These are phyloP conservation scores for Neurospora crassa DNA, from an alignment of 2,329 filamentous ascomycete genomes.

Conservation along the genomic window DNA sequence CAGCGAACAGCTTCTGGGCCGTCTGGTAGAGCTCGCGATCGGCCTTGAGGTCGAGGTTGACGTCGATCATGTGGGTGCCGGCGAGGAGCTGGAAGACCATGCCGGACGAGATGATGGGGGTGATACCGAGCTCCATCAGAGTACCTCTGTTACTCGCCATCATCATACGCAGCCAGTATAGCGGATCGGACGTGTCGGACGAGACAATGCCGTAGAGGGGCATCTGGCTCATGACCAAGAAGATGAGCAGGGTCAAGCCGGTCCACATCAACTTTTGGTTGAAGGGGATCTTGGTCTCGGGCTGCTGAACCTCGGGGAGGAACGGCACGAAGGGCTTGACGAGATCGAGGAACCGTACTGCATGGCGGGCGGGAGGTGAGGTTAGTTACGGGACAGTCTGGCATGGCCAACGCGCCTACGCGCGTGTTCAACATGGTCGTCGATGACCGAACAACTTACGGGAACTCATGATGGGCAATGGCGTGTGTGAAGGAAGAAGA, in stretches of 20 bases:
- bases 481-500: conserved; percentile 2
- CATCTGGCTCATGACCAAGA: conserved; percentile 99
- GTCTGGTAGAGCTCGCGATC: conserved; percentile 99
- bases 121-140: conserved; percentile 92
- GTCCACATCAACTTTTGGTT: conserved; percentile 98
- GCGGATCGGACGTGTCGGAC: conserved; percentile 92
- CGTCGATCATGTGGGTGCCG: conserved; percentile 98
- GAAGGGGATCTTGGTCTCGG: conserved; percentile 97
- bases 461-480: conserved; percentile 42
- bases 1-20: conserved; percentile 96
- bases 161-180: conserved; percentile 99
- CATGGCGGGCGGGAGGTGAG: conserved; percentile 2
- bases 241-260: conserved; percentile 89
- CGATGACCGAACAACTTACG: conserved; percentile 32
- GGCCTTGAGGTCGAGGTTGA: conserved; percentile 99
- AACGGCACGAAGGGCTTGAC: conserved; percentile 99
- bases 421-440: neutral
- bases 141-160: conserved; percentile 97
- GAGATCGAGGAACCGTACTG: conserved; percentile 98
- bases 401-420: neutral
- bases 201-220: conserved; percentile 98
- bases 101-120: conserved; percentile 97
- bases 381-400: neutral
- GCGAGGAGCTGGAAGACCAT: conserved; percentile 99
- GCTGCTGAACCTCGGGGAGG: conserved; percentile 97